Conservation (phyloP, 352 stramenopile species). For the Globisporangium heterothallicum region DNA sequence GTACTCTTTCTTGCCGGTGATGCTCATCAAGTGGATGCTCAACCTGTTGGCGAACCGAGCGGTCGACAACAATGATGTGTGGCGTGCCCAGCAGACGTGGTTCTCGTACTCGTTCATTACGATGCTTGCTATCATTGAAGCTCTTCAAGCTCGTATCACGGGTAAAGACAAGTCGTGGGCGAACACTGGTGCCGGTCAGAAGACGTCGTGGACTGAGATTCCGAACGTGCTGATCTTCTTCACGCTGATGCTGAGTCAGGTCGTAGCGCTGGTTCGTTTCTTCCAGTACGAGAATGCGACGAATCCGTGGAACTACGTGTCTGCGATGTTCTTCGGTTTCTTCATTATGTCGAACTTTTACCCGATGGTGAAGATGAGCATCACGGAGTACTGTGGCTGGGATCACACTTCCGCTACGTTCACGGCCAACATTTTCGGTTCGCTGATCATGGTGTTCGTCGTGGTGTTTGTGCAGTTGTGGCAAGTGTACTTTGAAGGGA, state of each 20-base stretch:
- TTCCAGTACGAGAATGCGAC: constrained; percentile 88
- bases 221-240: constrained; percentile 88
- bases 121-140: constrained; percentile 81
- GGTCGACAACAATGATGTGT: constrained; percentile 88
- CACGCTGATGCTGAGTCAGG: constrained; percentile 65
- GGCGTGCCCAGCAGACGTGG: constrained; percentile 86
- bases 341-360: constrained; percentile 86
- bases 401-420: constrained; percentile 82
- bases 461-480: constrained; percentile 87
- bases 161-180: constrained; percentile 85
- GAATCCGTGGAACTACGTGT: constrained; percentile 87
- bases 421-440: constrained; percentile 80
- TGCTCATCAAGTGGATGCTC: constrained; percentile 73
- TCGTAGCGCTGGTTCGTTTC: constrained; percentile 79
- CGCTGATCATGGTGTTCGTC: constrained; percentile 75
- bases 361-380: constrained; percentile 90
- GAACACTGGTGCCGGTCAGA: constrained; percentile 86
- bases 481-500: constrained; percentile 78
- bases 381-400: constrained; percentile 87
- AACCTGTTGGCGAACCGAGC: constrained; percentile 81
- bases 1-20: constrained; percentile 85
- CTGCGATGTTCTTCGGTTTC: constrained; percentile 84
- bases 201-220: constrained; percentile 86
- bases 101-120: constrained; percentile 90
- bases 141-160: constrained; percentile 67